A percentile compares a stretch with the other conserved stretches of the same genome.
These are phyloP conservation scores for Diaporthe eres DNA, from an alignment of 2,329 filamentous ascomycete genomes.

Conservation along the genomic window DNA sequence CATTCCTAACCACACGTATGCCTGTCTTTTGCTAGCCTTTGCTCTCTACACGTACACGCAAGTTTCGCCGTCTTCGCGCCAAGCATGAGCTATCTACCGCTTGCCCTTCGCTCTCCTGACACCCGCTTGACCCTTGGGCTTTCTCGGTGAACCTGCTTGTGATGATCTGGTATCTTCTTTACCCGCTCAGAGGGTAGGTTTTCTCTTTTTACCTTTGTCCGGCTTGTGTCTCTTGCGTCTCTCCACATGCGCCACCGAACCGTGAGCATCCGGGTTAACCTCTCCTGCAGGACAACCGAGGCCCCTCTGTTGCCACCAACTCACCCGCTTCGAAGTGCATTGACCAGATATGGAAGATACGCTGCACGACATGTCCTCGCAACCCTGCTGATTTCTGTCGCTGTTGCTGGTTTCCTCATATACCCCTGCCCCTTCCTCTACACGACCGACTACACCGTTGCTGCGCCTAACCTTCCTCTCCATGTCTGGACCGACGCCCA, in stretches of 20 bases:
- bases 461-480: constrained; percentile 79
- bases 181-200: constrained; percentile 81
- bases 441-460: constrained; percentile 78
- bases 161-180: constrained; percentile 85
- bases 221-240: constrained; percentile 43
- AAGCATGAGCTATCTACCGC: constrained; percentile 41
- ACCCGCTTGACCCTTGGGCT: constrained; percentile 29
- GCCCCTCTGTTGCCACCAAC: constrained; percentile 74
- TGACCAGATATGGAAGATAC: constrained; percentile 78
- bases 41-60: constrained; percentile 1
- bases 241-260: neutral
- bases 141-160: constrained; percentile 42
- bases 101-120: constrained; percentile 9
- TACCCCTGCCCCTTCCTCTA: constrained; percentile 84
- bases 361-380: constrained; percentile 81
- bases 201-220: constrained; percentile 34
- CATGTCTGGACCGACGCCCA: constrained; percentile 86
- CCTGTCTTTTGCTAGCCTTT: neutral
- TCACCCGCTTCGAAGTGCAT: constrained; percentile 75
- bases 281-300: constrained; percentile 75
- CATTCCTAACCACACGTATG: neutral
- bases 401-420: constrained; percentile 77
- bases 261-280: constrained; percentile 3
- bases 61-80: constrained; percentile 27
- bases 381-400: constrained; percentile 81